Evolutionary conservation across 1,284 basidiomycete genomes (phyloP).

Genomic region (Prillingera fragicola): DNA sequence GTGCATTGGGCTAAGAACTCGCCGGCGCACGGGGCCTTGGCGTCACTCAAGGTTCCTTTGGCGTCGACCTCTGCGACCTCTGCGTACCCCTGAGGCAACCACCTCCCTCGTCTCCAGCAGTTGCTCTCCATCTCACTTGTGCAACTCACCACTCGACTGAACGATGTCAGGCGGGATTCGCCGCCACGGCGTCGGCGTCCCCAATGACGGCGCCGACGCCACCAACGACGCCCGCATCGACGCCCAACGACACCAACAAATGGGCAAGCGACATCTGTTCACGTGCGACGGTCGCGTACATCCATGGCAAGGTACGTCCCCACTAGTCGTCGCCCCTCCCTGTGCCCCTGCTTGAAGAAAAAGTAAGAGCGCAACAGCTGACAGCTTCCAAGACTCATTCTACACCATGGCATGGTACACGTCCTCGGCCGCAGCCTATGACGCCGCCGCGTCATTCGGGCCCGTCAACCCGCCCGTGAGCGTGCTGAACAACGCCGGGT

Average conservation of each 20-base stretch:
- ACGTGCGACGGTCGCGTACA: constrained; percentile 21
- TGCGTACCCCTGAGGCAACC: background rate
- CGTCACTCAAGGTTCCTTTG: no score
- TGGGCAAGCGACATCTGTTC: constrained; percentile 22
- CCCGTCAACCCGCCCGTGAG: constrained; percentile 30
- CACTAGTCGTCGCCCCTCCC: background rate
- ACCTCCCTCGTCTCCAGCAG: background rate
- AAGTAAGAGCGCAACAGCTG: no score
- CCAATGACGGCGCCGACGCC: background rate
- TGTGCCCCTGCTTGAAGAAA: background rate
- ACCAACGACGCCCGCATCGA: background rate
- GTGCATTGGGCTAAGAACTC: no score
- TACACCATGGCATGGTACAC: constrained; percentile 37
- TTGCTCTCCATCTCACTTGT: background rate
- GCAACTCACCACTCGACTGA: no score
- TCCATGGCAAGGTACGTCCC: constrained; percentile 19
- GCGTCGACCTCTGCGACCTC: no score
- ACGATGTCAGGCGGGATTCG: no score
- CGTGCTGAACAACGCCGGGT: constrained; percentile 1
- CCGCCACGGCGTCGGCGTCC: background rate
- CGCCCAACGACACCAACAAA: background rate
- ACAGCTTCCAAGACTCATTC: constrained; percentile 17
- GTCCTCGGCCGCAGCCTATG: constrained; percentile 21
- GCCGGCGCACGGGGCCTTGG: no score
- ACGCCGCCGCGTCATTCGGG: constrained; percentile 27